These are phyloP conservation scores for Plasmodium blacklocki DNA, from an alignment of 169 alveolate genomes.

Conservation along the genomic window DNA sequence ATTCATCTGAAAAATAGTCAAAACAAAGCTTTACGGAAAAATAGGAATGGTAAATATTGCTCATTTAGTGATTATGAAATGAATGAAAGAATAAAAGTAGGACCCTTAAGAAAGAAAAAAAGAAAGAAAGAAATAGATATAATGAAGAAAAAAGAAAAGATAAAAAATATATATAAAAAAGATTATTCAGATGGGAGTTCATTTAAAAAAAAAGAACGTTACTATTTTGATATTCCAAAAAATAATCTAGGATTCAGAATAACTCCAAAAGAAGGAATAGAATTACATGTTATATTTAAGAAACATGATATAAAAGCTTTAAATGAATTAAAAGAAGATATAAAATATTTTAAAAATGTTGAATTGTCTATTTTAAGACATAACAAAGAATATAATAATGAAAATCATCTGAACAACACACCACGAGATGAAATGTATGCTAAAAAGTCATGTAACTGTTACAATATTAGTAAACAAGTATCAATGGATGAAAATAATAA, in stretches of 20 bases:
- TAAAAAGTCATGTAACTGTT: constrained; percentile 20
- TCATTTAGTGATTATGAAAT: constrained; percentile 65
- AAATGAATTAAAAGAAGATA: constrained; percentile 56
- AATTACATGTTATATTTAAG: constrained; percentile 77
- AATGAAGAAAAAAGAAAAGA: not conserved
- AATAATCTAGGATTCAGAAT: constrained; percentile 72
- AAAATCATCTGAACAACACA: not conserved
- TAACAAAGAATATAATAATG: constrained; percentile 11
- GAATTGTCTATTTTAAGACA: constrained; percentile 46
- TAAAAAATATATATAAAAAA: constrained; percentile 3
- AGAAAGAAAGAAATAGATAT: not conserved
- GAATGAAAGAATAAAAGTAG: constrained; percentile 57
- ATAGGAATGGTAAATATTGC: not conserved
- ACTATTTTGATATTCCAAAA: constrained; percentile 60
- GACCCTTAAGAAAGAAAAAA: constrained; percentile 3
- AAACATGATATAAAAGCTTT: constrained; percentile 80
- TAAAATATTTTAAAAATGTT: constrained; percentile 55
- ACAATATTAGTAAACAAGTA: not conserved
- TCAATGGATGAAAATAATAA: not conserved
- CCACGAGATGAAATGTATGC: constrained; percentile 12
- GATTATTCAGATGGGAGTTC: not conserved
- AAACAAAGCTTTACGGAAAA: constrained; percentile 6
- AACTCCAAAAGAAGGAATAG: constrained; percentile 79
- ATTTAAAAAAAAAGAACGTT: constrained; percentile 12
- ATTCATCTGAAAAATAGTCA: not conserved